These are phyloP conservation scores for Fusarium fracticaudum DNA, from an alignment of 2,329 filamentous ascomycete genomes.

Conservation along the genomic window DNA sequence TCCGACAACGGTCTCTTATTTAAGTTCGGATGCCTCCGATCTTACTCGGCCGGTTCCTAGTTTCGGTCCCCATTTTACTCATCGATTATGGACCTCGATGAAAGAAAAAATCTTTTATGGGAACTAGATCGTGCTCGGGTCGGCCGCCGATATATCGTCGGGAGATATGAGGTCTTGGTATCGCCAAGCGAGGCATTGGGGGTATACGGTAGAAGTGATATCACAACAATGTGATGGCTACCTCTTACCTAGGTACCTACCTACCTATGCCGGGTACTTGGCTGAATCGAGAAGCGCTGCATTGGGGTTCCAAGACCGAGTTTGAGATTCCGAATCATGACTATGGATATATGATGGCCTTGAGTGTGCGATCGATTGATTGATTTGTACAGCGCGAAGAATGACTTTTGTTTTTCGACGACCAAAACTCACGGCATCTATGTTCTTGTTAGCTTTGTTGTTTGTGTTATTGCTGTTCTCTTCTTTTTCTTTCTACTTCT, in stretches of 20 bases:
- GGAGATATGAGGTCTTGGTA: not conserved
- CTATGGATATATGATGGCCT: slow-evolving; percentile 21
- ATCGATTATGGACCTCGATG: slow-evolving; percentile 4
- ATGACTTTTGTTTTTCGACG: slow-evolving; percentile 4
- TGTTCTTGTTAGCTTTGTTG: slow-evolving; percentile 15
- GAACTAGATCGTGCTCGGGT: not conserved
- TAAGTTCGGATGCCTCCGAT: slow-evolving; percentile 19
- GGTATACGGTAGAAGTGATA: not conserved
- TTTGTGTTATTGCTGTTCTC: not conserved
- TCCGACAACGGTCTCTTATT: slow-evolving; percentile 7
- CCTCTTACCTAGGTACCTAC: not conserved
- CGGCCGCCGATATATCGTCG: not conserved
- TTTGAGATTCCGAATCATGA: slow-evolving; percentile 21
- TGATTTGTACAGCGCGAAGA: slow-evolving; percentile 9
- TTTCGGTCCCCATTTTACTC: not conserved
- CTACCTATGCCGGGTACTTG: not conserved
- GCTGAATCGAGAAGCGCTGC: not conserved
- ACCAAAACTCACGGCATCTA: slow-evolving; percentile 36
- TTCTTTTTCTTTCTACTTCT: not conserved
- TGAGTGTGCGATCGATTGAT: slow-evolving; percentile 13
- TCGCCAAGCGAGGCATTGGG: not conserved
- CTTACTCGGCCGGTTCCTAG: slow-evolving; percentile 16
- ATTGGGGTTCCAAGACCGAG: not conserved
- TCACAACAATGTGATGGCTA: not conserved
- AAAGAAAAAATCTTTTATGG: not conserved